phyloP scores from a whole-genome alignment of 768 basidiomycete species.

The Leccinum broughii region DNA sequence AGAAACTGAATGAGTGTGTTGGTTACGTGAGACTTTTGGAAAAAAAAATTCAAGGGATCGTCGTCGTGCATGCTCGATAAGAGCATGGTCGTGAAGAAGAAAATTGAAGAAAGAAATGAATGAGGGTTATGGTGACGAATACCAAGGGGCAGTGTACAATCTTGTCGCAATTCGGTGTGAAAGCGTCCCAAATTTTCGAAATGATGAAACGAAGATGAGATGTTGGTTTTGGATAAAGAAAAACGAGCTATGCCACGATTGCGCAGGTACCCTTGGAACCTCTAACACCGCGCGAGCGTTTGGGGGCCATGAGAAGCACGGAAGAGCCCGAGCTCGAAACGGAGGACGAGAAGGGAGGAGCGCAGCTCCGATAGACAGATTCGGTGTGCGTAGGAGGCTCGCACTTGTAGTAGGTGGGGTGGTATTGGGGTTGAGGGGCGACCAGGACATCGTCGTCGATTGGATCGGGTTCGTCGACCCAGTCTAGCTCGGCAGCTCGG shows the following conservation, averaged over 20 bases:
- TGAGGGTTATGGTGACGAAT: conserved; percentile 1
- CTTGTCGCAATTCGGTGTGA: conserved; percentile 17
- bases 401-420: conserved; percentile 16
- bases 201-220: conserved; percentile 3
- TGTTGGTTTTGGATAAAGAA: neutral
- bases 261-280: conserved; percentile 17
- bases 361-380: conserved; percentile 19
- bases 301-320: conserved; percentile 33
- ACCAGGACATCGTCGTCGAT: conserved; percentile 18
- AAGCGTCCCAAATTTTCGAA: conserved; percentile 24
- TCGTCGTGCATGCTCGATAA: conserved; percentile 21
- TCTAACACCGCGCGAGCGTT: conserved; percentile 14
- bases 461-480: conserved; percentile 29
- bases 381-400: conserved; percentile 10
- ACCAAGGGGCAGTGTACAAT: conserved; percentile 15
- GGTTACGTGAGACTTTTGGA: conserved; percentile 13
- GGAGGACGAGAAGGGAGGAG: conserved; percentile 21
- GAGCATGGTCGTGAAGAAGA: conserved; percentile 18
- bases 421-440: conserved; percentile 25
- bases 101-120: neutral
- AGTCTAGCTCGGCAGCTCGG: conserved; percentile 28
- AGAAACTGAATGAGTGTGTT: conserved; percentile 27
- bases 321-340: conserved; percentile 29
- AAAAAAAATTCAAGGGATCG: conserved; percentile 18
- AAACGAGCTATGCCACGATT: conserved; percentile 17